Percentiles rank a stretch among this genome's conserved stretches.
These are phyloP conservation scores for Gaertneriomyces sp. DNA, from an alignment of 192 early-diverging fungal genomes.

Conservation along the genomic window DNA sequence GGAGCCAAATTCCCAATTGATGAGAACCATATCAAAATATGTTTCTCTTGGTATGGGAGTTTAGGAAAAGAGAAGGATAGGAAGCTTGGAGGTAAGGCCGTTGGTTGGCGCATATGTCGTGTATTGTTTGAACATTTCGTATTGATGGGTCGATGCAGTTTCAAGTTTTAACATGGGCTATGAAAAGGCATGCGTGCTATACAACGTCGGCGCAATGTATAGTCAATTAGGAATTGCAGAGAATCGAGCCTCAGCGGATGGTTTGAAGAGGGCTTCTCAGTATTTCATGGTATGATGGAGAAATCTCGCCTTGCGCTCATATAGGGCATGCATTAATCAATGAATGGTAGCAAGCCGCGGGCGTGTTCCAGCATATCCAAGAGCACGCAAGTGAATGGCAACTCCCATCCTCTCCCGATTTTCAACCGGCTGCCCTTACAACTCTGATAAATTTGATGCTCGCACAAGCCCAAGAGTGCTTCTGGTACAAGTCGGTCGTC, in stretches of 20 bases:
- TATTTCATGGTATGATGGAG: constrained; percentile 66
- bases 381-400: constrained; percentile 35
- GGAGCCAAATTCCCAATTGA: constrained; percentile 84
- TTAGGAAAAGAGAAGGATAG: constrained; percentile 51
- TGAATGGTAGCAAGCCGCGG: constrained; percentile 64
- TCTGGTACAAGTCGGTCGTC: constrained; percentile 78
- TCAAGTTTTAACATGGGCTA: constrained; percentile 71
- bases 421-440: constrained; percentile 64
- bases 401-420: constrained; percentile 66
- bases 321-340: too few species aligned
- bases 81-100: not conserved
- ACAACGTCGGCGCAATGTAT: constrained; percentile 83
- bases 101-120: not conserved
- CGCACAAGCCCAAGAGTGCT: constrained; percentile 92
- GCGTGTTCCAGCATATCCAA: constrained; percentile 52
- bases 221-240: constrained; percentile 73
- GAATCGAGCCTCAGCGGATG: constrained; percentile 65
- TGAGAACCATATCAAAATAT: constrained; percentile 62
- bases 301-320: too few species aligned
- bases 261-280: constrained; percentile 69
- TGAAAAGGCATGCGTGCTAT: constrained; percentile 80
- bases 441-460: constrained; percentile 75
- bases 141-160: constrained; percentile 32
- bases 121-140: not conserved
- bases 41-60: constrained; percentile 68